These are phyloP conservation scores for Tothia fuscella DNA, from an alignment of 2,329 filamentous ascomycete genomes.

Conservation along the genomic window DNA sequence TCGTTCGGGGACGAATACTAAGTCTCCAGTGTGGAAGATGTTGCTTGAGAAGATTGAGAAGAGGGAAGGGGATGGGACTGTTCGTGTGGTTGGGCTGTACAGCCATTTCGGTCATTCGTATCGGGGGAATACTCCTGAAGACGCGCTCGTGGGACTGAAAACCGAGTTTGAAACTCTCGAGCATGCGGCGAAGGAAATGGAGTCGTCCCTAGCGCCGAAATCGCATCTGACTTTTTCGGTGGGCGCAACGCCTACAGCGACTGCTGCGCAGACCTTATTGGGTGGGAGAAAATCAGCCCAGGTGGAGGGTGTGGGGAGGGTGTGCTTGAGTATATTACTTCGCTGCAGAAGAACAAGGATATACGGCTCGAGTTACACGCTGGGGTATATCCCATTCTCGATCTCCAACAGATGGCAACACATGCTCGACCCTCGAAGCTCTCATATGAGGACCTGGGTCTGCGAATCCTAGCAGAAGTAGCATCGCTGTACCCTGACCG, in stretches of 20 bases:
- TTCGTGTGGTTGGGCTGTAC: slow-evolving; percentile 53
- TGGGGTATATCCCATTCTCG: slow-evolving; percentile 63
- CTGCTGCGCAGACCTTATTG: slow-evolving; percentile 8
- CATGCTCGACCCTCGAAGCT: slow-evolving; percentile 38
- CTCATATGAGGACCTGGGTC: slow-evolving; percentile 45
- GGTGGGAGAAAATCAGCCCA: no score
- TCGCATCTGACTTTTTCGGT: slow-evolving; percentile 48
- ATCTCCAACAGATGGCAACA: slow-evolving; percentile 69
- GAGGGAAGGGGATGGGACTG: slow-evolving; percentile 28
- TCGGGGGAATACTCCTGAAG: slow-evolving; percentile 37
- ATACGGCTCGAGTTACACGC: slow-evolving; percentile 55
- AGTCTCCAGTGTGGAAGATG: slow-evolving; percentile 32
- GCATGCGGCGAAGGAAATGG: slow-evolving; percentile 23
- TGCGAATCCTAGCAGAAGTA: slow-evolving; percentile 61
- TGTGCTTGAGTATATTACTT: no score
- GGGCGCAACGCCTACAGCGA: slow-evolving; percentile 59
- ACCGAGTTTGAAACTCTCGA: slow-evolving; percentile 42
- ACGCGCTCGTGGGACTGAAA: slow-evolving; percentile 48
- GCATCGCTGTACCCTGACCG: slow-evolving; percentile 54
- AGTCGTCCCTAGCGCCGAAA: slow-evolving; percentile 13
- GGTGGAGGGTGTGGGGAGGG: slow-evolving; percentile 13
- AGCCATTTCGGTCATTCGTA: slow-evolving; percentile 66
- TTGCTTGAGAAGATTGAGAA: slow-evolving; percentile 36
- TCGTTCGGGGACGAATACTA: slow-evolving; percentile 53
- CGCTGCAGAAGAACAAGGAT: not conserved